Conservation (phyloP, 1,139 yeast species). For the Sugiyamaella xylanicola region DNA sequence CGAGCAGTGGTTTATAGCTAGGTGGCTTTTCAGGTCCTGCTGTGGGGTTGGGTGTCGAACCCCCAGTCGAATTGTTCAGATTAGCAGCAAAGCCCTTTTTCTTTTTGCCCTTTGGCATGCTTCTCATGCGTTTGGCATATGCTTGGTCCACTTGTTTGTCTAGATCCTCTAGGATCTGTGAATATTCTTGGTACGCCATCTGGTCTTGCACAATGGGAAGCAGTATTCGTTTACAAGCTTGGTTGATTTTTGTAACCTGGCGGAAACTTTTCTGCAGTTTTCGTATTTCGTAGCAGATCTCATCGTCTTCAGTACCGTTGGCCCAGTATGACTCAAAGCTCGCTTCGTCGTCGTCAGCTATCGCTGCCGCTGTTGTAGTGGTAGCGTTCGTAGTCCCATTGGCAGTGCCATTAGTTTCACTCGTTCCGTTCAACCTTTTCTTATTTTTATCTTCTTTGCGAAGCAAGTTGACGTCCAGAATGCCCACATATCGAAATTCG, state of each 20-base stretch:
- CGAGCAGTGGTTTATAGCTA: conserved; percentile 54
- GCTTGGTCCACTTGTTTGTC: conserved; percentile 98
- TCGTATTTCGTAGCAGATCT: conserved; percentile 83
- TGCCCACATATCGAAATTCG: conserved; percentile 88
- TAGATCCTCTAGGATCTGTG: conserved; percentile 84
- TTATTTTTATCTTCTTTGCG: conserved; percentile 42
- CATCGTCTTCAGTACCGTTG: conserved; percentile 87
- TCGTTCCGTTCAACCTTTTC: conserved; percentile 29
- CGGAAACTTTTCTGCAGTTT: conserved; percentile 68
- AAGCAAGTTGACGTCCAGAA: conserved; percentile 56
- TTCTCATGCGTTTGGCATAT: conserved; percentile 78
- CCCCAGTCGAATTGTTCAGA: conserved; percentile 6
- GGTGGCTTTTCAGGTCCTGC: conserved; percentile 46
- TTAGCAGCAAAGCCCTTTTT: conserved; percentile 37
- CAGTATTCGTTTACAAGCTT: conserved; percentile 64
- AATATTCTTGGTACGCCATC: conserved; percentile 92
- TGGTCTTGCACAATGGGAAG: conserved; percentile 83
- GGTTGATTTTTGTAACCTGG: conserved; percentile 63
- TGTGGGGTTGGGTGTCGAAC: conserved; percentile 49
- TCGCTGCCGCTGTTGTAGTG: conserved; percentile 33
- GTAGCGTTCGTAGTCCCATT: conserved; percentile 1
- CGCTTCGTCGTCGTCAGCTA: conserved; percentile 25
- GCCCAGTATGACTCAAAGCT: conserved; percentile 70
- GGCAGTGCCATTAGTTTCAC: conserved; percentile 16
- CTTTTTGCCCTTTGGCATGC: conserved; percentile 80